phyloP scores from a whole-genome alignment of 768 basidiomycete species.

The Dioszegia aurantiaca region DNA sequence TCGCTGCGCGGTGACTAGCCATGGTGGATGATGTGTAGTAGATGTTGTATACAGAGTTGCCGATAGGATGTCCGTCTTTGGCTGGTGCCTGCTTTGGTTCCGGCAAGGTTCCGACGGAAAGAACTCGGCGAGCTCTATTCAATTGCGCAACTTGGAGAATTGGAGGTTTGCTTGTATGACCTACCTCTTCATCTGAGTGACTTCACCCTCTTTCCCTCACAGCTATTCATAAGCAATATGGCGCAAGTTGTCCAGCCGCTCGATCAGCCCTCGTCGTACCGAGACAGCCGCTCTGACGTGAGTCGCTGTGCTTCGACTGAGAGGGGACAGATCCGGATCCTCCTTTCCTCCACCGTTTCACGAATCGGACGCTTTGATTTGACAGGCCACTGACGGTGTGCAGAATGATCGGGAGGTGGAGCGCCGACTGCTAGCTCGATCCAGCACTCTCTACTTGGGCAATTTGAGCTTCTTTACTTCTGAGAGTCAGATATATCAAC shows the following conservation, averaged over 20 bases:
- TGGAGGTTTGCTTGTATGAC: too few relatives aligned
- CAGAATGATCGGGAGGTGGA: constrained; percentile 68
- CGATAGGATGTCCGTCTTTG: not conserved
- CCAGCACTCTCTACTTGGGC: constrained; percentile 86
- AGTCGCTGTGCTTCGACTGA: constrained; percentile 12
- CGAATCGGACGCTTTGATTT: too few relatives aligned
- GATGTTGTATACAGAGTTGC: not conserved
- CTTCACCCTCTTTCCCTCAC: not conserved
- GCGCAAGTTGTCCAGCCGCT: constrained; percentile 78
- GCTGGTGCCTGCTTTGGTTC: not conserved
- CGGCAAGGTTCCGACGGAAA: not conserved
- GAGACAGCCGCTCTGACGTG: constrained; percentile 81
- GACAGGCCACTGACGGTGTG: not conserved
- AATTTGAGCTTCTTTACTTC: constrained; percentile 48
- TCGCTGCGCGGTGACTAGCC: constrained; percentile 20
- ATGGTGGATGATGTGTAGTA: not conserved
- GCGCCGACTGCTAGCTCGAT: constrained; percentile 74
- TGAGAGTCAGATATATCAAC: constrained; percentile 50
- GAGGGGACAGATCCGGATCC: too few relatives aligned
- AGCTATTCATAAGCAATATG: constrained; percentile 47
- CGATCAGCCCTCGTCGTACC: constrained; percentile 95
- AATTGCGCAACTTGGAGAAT: not conserved
- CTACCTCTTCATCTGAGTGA: not conserved
- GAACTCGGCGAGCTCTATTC: not conserved
- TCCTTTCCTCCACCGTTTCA: too few relatives aligned